Conservation (phyloP, 805 yeast species). For the Ogataea philodendri region DNA sequence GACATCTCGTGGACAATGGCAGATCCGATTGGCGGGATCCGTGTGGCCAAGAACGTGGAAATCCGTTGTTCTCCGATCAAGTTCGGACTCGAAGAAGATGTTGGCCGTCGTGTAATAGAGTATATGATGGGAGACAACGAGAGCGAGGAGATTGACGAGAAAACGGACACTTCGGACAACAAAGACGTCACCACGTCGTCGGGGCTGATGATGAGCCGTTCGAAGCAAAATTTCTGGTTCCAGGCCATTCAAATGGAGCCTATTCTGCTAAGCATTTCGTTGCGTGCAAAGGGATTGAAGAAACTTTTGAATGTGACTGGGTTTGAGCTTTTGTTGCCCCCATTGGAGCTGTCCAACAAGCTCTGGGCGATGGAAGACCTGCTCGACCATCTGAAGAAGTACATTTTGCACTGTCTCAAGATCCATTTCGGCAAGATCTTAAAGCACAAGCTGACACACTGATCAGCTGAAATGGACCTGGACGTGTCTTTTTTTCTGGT, state of each 20-base stretch:
- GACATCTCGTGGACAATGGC: constrained; percentile 72
- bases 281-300: constrained; percentile 68
- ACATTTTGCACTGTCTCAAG: constrained; percentile 54
- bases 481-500: constrained; percentile 33
- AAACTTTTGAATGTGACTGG: constrained; percentile 76
- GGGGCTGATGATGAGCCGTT: constrained; percentile 61
- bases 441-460: constrained; percentile 11
- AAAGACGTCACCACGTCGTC: constrained; percentile 14
- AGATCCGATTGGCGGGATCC: constrained; percentile 86
- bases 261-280: constrained; percentile 64
- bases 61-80: constrained; percentile 63
- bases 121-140: constrained; percentile 51
- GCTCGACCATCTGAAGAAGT: constrained; percentile 57
- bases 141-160: background rate
- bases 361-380: constrained; percentile 75
- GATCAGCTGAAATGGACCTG: constrained; percentile 33
- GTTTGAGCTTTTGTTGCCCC: constrained; percentile 65
- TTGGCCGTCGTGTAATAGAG: constrained; percentile 59
- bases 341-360: constrained; percentile 53
- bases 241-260: constrained; percentile 51
- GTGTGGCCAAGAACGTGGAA: constrained; percentile 66
- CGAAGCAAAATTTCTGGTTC: constrained; percentile 70
- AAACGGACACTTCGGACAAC: constrained; percentile 5
- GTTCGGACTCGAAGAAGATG: constrained; percentile 67
- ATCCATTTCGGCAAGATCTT: constrained; percentile 69